These are phyloP conservation scores for Corylus americana DNA, from an alignment of 306 rosid genomes.

Conservation along the genomic window DNA sequence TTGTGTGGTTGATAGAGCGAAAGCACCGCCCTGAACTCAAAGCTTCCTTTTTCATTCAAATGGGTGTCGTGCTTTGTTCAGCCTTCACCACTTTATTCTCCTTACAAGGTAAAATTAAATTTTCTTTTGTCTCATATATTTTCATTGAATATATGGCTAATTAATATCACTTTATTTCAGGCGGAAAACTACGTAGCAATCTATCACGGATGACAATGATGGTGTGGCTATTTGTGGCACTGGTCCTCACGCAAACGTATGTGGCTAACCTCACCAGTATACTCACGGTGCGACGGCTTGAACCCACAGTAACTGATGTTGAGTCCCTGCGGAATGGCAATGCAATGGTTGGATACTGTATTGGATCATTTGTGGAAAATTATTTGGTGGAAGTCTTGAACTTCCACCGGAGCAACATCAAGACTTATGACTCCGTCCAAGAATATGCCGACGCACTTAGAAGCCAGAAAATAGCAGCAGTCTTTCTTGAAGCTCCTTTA, in stretches of 20 bases:
- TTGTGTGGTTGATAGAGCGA: slow-evolving; percentile 52
- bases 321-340: slow-evolving; percentile 26
- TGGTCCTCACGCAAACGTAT: slow-evolving; percentile 47
- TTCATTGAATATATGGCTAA: background rate
- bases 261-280: slow-evolving; percentile 53
- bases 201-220: slow-evolving; percentile 49
- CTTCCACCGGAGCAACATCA: slow-evolving; percentile 16
- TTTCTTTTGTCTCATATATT: background rate
- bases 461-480: slow-evolving; percentile 41
- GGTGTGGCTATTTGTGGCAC: slow-evolving; percentile 54
- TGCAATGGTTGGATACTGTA: slow-evolving; percentile 35
- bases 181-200: slow-evolving; percentile 37
- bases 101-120: slow-evolving; percentile 35
- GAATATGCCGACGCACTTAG: slow-evolving; percentile 43
- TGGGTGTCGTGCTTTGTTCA: slow-evolving; percentile 41
- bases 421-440: slow-evolving; percentile 21
- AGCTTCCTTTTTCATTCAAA: slow-evolving; percentile 41
- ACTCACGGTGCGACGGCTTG: slow-evolving; percentile 48
- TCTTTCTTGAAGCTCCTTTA: slow-evolving; percentile 40
- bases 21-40: slow-evolving; percentile 25
- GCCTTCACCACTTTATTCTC: slow-evolving; percentile 48
- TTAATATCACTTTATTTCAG: slow-evolving; percentile 19
- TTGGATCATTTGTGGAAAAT: slow-evolving; percentile 34
- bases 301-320: slow-evolving; percentile 37
- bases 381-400: slow-evolving; percentile 33